Evolutionary conservation across 2,329 filamentous ascomycete species (phyloP).

Genomic region (Penicillium sp.): DNA sequence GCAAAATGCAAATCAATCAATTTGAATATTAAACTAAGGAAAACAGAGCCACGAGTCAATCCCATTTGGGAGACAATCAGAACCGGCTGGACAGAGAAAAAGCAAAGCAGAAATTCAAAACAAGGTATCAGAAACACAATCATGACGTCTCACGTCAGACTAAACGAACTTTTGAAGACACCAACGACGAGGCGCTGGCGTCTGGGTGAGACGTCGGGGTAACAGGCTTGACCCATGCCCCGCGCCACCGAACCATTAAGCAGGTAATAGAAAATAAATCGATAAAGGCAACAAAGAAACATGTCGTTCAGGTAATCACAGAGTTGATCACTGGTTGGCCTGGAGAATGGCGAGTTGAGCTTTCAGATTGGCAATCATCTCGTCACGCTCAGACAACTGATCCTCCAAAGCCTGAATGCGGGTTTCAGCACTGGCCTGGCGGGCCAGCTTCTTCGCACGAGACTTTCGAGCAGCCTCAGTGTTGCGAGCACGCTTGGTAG

Average conservation of each 20-base stretch:
- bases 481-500: slow-evolving; percentile 90
- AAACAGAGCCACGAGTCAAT: slow-evolving; percentile 52
- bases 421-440: slow-evolving; percentile 72
- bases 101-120: slow-evolving; percentile 9
- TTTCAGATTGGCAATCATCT: slow-evolving; percentile 20
- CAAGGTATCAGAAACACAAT: background rate
- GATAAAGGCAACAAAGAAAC: slow-evolving; percentile 2
- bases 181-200: slow-evolving; percentile 22
- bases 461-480: slow-evolving; percentile 93
- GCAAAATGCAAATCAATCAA: background rate
- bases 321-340: slow-evolving; percentile 18
- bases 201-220: slow-evolving; percentile 27
- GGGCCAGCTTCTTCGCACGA: slow-evolving; percentile 78
- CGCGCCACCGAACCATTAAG: slow-evolving; percentile 32
- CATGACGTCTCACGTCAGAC: slow-evolving; percentile 17
- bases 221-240: slow-evolving; percentile 32
- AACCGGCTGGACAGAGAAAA: slow-evolving; percentile 40
- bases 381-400: slow-evolving; percentile 29
- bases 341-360: slow-evolving; percentile 25
- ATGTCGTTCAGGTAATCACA: slow-evolving; percentile 8
- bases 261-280: slow-evolving; percentile 13
- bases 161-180: slow-evolving; percentile 29
- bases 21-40: background rate
- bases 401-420: slow-evolving; percentile 69
- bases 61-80: slow-evolving; percentile 52